Evolutionary conservation across 2,329 filamentous ascomycete species (phyloP).

Genomic region (Aspergillus piperis): DNA sequence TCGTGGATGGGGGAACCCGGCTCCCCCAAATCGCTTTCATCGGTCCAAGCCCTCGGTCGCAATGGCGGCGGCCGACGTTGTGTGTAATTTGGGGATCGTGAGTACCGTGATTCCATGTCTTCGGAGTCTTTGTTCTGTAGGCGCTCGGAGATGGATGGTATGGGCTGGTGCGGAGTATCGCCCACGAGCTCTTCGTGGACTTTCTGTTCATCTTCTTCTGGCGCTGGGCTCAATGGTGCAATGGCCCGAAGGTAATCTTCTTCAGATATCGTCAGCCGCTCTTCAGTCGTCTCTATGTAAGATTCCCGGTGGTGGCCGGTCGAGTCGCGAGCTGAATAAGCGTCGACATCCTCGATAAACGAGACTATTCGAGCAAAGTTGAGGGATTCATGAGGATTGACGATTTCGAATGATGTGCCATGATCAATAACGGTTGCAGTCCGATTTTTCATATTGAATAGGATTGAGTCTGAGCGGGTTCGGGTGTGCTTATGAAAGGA

Average conservation of each 20-base stretch:
- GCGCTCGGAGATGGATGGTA: constrained; percentile 31
- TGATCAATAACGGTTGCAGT: constrained; percentile 35
- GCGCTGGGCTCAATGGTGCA: not conserved
- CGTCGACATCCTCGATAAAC: constrained; percentile 38
- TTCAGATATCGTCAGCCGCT: constrained; percentile 16
- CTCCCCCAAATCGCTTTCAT: constrained; percentile 34
- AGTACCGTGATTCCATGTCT: constrained; percentile 8
- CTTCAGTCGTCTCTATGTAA: constrained; percentile 14
- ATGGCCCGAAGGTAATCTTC: constrained; percentile 14
- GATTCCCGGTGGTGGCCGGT: constrained; percentile 28
- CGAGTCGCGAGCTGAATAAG: constrained; percentile 22
- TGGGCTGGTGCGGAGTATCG: constrained; percentile 23
- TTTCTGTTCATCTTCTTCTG: constrained; percentile 16
- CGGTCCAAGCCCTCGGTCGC: constrained; percentile 21
- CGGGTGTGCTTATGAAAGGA: constrained; percentile 21
- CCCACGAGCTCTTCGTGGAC: constrained; percentile 25
- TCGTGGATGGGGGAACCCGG: constrained; percentile 29
- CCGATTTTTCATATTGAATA: constrained; percentile 28
- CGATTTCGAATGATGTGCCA: constrained; percentile 40
- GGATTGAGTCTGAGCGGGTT: constrained; percentile 29
- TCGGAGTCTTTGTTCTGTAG: constrained; percentile 22
- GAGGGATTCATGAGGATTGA: constrained; percentile 41
- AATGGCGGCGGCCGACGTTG: constrained; percentile 20
- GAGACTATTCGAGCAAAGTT: constrained; percentile 39
- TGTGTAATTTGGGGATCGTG: constrained; percentile 13